These are phyloP conservation scores for Thecaphora thlaspeos DNA, from an alignment of 1,284 basidiomycete genomes.

Conservation along the genomic window DNA sequence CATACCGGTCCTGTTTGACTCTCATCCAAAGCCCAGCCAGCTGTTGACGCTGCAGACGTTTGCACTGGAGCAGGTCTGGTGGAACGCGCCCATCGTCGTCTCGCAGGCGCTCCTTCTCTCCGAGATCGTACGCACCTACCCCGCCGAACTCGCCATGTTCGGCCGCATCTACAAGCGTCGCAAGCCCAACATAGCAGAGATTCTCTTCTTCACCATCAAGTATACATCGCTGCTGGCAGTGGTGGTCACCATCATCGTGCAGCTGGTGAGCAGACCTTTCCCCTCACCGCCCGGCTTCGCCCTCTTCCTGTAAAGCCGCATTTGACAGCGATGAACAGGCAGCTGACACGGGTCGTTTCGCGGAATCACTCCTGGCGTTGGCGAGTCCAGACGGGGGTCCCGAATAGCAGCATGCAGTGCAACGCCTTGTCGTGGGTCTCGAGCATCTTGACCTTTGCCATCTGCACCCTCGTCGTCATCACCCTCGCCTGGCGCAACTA, in stretches of 20 bases:
- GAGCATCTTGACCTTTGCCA: constrained; percentile 21
- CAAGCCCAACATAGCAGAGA: constrained; percentile 36
- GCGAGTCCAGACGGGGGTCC: no score
- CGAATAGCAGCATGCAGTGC: constrained; percentile 11
- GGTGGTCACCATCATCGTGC: constrained; percentile 15
- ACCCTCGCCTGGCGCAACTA: constrained; percentile 23
- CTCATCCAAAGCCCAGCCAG: constrained; percentile 4
- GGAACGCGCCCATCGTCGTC: constrained; percentile 23
- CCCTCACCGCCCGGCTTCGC: no score
- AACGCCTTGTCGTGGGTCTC: constrained; percentile 23
- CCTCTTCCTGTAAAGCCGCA: neutral
- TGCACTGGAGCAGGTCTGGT: constrained; percentile 11
- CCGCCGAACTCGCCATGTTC: constrained; percentile 22
- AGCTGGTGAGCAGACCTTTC: neutral
- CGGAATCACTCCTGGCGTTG: no score
- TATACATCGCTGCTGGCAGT: constrained; percentile 20
- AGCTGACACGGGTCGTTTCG: no score
- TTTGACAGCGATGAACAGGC: no score
- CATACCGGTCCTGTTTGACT: constrained; percentile 12
- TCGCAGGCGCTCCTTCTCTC: constrained; percentile 20
- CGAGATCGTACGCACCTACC: constrained; percentile 26
- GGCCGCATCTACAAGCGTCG: constrained; percentile 9
- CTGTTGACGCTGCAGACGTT: constrained; percentile 19
- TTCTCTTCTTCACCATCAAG: constrained; percentile 35
- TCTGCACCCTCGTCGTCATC: constrained; percentile 22